Base-by-base conservation (phyloP, 2,329 filamentous ascomycete genomes). In the Aspergillus cejpii region DNA sequence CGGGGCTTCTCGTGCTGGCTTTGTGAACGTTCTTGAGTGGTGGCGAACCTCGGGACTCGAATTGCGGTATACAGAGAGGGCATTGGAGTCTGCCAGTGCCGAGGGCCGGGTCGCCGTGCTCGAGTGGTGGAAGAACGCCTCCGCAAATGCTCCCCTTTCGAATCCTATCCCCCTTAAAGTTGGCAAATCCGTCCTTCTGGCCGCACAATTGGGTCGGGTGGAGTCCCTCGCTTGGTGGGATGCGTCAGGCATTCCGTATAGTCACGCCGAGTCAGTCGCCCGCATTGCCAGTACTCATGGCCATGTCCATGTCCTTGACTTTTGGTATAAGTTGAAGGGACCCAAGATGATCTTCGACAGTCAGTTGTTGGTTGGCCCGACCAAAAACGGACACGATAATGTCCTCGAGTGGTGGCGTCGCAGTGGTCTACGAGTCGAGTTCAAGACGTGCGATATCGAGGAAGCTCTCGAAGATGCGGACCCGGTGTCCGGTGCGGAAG, bases 381-480 rank as follows among this genome's bases (percentile, higher is more conserved):
- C 90, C 1, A 87, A 89, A 57, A 86, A 91, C 61, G 87, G 88
- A 4, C 85, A 94, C 63, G 80, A 89, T 2, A 76, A 81, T 27
- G 88, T 95, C 17, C 72, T 97, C 6, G 87, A 95, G 63, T 96
- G 91, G 91, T 96, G 91, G 90, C 85, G 86, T 59, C 76, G 75
- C 24, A 73, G 69, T 27, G 80, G 82, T 0, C 75, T 90, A 55
- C 77, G 79, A 41, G 89, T 96, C 20, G 88, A 94, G 65, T 96
- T 95, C 67, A 90, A 91, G 65, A 94, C 88, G 1, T 95, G 89
- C 65, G 89, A 94, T 65, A 92, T 97, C 49, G 90, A 96, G 64
- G 91, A 96, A 68, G 90, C 90, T 0, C 75, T 96, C 29, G 90
- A 96, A 63, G 90, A 95, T 62, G 87, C 87, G 2, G 65, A 65